Conservation (phyloP, 768 basidiomycete species). For the Lactarius trivialis region DNA sequence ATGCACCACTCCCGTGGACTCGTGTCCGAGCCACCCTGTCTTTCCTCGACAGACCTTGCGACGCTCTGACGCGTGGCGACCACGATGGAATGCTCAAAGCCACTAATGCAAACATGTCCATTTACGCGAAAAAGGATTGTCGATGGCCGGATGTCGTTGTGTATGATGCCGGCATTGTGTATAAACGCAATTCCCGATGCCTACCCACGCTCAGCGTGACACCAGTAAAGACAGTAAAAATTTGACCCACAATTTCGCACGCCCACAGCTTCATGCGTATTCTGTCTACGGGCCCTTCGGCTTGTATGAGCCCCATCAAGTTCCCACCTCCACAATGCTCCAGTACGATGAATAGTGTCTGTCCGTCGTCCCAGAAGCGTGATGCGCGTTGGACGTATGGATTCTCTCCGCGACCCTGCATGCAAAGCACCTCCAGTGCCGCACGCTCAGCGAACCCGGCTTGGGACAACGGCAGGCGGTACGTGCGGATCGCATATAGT, state of each 20-base stretch:
- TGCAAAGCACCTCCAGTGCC: slow-evolving; percentile 12
- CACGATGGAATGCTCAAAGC: slow-evolving; percentile 18
- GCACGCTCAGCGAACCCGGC: slow-evolving; percentile 14
- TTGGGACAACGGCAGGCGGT: slow-evolving; percentile 16
- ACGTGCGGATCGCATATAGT: slow-evolving; percentile 21
- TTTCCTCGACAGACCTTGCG: neutral
- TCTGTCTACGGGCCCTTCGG: slow-evolving; percentile 11
- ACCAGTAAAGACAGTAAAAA: neutral
- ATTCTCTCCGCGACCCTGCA: neutral
- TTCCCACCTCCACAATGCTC: slow-evolving; percentile 21
- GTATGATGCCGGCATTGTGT: slow-evolving; percentile 19
- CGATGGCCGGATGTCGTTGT: slow-evolving; percentile 18
- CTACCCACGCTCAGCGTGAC: slow-evolving; percentile 8
- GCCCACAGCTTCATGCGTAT: slow-evolving; percentile 16
- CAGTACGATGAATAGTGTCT: slow-evolving; percentile 17
- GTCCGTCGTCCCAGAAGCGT: slow-evolving; percentile 22
- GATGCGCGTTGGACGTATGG: slow-evolving; percentile 18
- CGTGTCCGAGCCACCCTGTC: neutral
- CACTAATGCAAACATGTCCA: slow-evolving; percentile 21
- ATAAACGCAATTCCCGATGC: slow-evolving; percentile 17
- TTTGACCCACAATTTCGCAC: slow-evolving; percentile 16
- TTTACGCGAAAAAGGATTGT: slow-evolving; percentile 18
- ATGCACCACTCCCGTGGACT: slow-evolving; percentile 18
- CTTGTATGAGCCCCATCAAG: slow-evolving; percentile 16
- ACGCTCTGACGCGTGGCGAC: neutral